Evolutionary conservation across 176 grass and related monocot species (phyloP), one percentile per base, ranked within the genome.

Genomic region (Aegilops bicornis): DNA sequence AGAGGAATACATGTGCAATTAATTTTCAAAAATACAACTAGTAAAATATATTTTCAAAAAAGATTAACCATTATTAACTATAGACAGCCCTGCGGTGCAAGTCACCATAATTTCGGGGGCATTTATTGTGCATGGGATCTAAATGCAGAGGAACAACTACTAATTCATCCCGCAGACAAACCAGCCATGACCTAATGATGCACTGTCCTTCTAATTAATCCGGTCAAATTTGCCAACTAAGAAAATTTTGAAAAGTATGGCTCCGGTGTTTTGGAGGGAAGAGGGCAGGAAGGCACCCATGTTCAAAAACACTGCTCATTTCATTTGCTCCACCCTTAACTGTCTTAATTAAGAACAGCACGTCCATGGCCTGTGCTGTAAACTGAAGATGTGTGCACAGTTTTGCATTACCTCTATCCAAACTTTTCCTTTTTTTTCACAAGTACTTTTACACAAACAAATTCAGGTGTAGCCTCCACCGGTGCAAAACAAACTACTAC

Each of bases 251-350:
- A 74, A 85, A 27, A 10, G 7, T 82, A 54, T 2, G 15, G 0
- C 23, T 63, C 6, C 4, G 2, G 39, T 43, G 14, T 85, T 73
- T 85, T 74, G 66, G 76, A 74, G 76, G 87, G 71, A 82, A 87
- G 10, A 73, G 12, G 2, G 14, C 4, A 15, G 19, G 8, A 22
- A 58, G 54, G 7, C 22, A 5, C 68, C 11, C 20, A 13, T 40
- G 1, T 71, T 72, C 69, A 72, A 72, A 72, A 72, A 22, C 2
- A 3, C 32, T 10, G 67, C 67, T 27, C 11, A 19, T 27, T 27
- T 27, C 27, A 71, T n/a, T 71, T 42, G 4, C 1, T 35, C 17
- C 36, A 23, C 22, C 4, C 36, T 42, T 72, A 43, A 72, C 42
- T 42, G 22, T 0, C 16, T 5, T 35, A 10, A 35, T 27, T 35